A percentile compares a stretch with the other conserved stretches of the same genome.
phyloP scores from a whole-genome alignment of 1,284 basidiomycete genomes.

The Fomitopsis schrenkii region DNA sequence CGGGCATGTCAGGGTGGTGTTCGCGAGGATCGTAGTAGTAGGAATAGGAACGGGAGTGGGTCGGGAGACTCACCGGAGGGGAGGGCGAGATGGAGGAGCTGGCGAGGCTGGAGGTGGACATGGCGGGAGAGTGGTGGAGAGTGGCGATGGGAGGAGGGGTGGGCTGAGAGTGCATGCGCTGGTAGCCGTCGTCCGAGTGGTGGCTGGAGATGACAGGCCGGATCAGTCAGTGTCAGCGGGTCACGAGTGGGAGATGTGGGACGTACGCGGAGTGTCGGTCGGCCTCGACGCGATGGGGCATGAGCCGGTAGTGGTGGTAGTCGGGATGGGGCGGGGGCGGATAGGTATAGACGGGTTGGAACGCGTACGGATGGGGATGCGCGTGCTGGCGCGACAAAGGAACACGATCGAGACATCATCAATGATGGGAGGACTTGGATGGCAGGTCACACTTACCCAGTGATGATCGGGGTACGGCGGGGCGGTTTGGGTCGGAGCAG shows the following conservation, averaged over 20 bases:
- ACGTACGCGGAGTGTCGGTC: slow-evolving; percentile 1
- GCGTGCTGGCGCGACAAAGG: neutral
- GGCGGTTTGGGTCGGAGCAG: slow-evolving; percentile 1
- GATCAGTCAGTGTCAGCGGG: neutral
- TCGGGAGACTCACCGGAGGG: slow-evolving; percentile 23
- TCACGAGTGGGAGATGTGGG: neutral
- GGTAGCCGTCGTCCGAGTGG: slow-evolving; percentile 37
- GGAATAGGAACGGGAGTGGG: slow-evolving; percentile 16
- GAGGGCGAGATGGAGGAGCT: slow-evolving; percentile 57
- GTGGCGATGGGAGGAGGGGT: slow-evolving; percentile 54
- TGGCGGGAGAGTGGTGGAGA: slow-evolving; percentile 56
- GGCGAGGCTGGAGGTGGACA: slow-evolving; percentile 53
- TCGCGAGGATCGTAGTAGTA: slow-evolving; percentile 26
- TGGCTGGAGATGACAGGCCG: slow-evolving; percentile 26
- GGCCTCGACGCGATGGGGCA: slow-evolving; percentile 1
- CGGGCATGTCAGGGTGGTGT: neutral
- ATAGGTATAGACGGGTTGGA: neutral
- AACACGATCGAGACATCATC: neutral
- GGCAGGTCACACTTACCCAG: neutral
- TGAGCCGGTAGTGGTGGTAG: neutral
- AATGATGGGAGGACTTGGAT: neutral
- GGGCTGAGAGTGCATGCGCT: slow-evolving; percentile 39
- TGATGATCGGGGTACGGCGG: neutral
- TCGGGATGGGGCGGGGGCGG: neutral
- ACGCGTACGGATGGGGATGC: neutral